Evolutionary conservation across 2,329 filamentous ascomycete genomes (phyloP), one percentile per base, ranked within the genome.

Genomic region (Cladosporium cucumerinum): DNA sequence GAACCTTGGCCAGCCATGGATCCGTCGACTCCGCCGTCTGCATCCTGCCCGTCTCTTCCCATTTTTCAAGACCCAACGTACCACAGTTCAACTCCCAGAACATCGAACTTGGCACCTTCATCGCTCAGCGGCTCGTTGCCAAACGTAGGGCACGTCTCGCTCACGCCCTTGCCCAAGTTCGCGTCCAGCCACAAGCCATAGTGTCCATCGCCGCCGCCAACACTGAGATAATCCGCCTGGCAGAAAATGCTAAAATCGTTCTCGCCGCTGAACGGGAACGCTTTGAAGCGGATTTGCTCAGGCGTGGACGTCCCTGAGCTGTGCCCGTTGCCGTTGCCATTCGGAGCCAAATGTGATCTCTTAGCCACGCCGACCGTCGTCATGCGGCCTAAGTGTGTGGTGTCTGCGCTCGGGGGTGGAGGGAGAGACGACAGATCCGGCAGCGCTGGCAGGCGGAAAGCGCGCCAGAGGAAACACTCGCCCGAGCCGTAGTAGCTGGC

Each of bases 211-310:
- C 82, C 87, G 79, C 86, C 92, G 12, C 95, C 95, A 23, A 98
- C 84, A 72, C 91, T 95, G 51, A 99, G 78, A 75, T 91, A 98
- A 26, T 88, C 86, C 3, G 87, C 83, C 78, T 98, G 93, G 78
- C 94, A 98, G 73, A 96, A 90, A 70, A 98, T 95, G 81, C 94
- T 92, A 76, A 96, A 99, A 77, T 98, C 95, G 76, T 99, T 98
- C 48, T 96, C 86, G 5, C 95, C 95, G 64, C 91, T 96, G 74
- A 97, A 98, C 0, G 94, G 93, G 72, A 98, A 99, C 0, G 94
- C 94, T 79, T 97, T 97, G 84, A 99, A 99, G 23, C 95, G 88
- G 70, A 98, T 92, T 28, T 87, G 85, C 67, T 94, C 91, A 5
- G 87, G 86, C 4, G 87, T 87, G 79, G 70, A 78, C 81, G 64